These are phyloP conservation scores for Nannochloris sp. DNA, from an alignment of 139 green algal genomes.

Conservation along the genomic window DNA sequence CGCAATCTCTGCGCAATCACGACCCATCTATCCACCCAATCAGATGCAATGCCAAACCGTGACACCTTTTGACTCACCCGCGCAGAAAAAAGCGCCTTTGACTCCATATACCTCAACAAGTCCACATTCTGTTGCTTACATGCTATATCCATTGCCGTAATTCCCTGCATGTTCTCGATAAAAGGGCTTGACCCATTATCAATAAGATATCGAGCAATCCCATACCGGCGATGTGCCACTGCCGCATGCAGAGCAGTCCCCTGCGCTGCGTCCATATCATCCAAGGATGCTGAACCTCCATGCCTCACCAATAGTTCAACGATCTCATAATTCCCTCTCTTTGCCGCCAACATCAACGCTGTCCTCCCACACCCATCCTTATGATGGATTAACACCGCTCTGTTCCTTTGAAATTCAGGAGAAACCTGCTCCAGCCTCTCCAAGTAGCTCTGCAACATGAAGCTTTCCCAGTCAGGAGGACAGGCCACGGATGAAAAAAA, in stretches of 20 bases:
- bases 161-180: slow-evolving; percentile 34
- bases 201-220: slow-evolving; percentile 33
- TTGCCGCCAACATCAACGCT: slow-evolving; percentile 14
- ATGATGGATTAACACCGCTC: neutral
- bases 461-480: too few species aligned
- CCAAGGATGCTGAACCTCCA: slow-evolving; percentile 10
- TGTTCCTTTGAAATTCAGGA: neutral
- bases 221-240: slow-evolving; percentile 17
- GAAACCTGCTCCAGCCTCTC: neutral
- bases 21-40: slow-evolving; percentile 23
- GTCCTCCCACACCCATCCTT: slow-evolving; percentile 19
- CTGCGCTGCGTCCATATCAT: slow-evolving; percentile 8
- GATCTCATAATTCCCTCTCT: slow-evolving; percentile 3
- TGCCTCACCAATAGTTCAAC: slow-evolving; percentile 14
- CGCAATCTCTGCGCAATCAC: slow-evolving; percentile 19
- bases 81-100: slow-evolving; percentile 12
- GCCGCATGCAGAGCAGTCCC: slow-evolving; percentile 34
- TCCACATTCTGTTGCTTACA: slow-evolving; percentile 25
- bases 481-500: too few species aligned
- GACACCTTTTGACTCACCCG: slow-evolving; percentile 35
- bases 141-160: slow-evolving; percentile 41
- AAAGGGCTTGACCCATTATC: slow-evolving; percentile 28
- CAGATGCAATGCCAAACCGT: slow-evolving; percentile 7
- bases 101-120: slow-evolving; percentile 34
- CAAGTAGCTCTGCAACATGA: neutral